Evolutionary conservation across 1,284 basidiomycete genomes (phyloP).

Genomic region (Peniophora sp.): DNA sequence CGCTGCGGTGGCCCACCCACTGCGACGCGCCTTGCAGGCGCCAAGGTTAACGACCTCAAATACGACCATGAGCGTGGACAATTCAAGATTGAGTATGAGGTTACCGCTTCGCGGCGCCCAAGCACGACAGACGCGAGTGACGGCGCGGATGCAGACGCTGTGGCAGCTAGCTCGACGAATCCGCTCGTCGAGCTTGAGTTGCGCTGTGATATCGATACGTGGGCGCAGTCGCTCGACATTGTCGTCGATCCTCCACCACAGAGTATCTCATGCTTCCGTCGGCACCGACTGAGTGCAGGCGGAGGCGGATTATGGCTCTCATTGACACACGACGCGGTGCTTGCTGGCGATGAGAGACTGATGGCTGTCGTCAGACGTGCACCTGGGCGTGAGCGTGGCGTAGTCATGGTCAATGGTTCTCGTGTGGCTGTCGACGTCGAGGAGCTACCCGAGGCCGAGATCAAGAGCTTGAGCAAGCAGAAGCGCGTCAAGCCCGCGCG

Average conservation of each 20-base stretch:
- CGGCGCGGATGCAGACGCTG: conserved; percentile 6
- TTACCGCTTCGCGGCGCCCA: conserved; percentile 45
- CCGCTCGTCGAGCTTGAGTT: conserved; percentile 87
- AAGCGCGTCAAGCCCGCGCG: conserved; percentile 85
- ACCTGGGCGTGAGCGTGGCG: conserved; percentile 56
- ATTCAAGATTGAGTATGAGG: conserved; percentile 84
- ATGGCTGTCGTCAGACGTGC: conserved; percentile 74
- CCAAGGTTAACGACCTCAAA: conserved; percentile 61
- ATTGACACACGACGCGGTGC: conserved; percentile 78
- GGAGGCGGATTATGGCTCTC: conserved; percentile 98
- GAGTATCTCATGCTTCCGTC: conserved; percentile 73
- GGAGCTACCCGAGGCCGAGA: conserved; percentile 84
- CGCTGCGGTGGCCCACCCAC: conserved; percentile 92
- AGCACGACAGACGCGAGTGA: conserved; percentile 13
- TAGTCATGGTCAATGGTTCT: conserved; percentile 87
- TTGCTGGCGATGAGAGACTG: conserved; percentile 71
- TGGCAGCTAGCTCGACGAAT: conserved; percentile 17
- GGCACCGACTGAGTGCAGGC: conserved; percentile 81
- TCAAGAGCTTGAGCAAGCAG: conserved; percentile 74
- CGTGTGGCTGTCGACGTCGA: conserved; percentile 86
- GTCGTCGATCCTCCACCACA: conserved; percentile 93
- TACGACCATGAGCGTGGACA: conserved; percentile 86
- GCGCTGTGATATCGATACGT: conserved; percentile 89
- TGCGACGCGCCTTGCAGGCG: conserved; percentile 78
- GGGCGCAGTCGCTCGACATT: conserved; percentile 83